Percentiles rank a stretch among this genome's conserved stretches.
Evolutionary conservation across 1,139 yeast species (phyloP).

Genomic region (Petasospora fabianii): DNA sequence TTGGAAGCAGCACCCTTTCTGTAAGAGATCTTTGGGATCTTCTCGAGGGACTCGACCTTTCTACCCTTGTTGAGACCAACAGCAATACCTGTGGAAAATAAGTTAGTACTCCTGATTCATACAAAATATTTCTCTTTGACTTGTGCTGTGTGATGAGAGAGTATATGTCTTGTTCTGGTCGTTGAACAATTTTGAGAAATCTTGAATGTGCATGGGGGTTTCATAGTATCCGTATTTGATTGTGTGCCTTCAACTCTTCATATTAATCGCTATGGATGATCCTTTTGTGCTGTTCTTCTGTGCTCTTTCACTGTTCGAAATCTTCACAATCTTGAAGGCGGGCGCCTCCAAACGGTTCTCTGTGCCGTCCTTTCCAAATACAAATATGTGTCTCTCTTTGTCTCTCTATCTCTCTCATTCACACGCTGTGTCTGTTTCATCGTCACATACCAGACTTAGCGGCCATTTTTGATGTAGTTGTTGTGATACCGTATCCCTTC

Average conservation of each 20-base stretch:
- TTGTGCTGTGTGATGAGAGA: background rate
- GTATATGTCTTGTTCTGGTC: background rate
- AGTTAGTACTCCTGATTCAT: slow-evolving; percentile 27
- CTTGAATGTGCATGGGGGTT: no score
- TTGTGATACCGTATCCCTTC: slow-evolving; percentile 5
- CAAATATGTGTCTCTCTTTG: no score
- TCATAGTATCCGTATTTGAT: no score
- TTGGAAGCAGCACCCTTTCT: slow-evolving; percentile 96
- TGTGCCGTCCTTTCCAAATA: no score
- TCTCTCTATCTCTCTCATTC: no score
- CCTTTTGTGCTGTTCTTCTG: no score
- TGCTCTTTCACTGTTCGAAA: no score
- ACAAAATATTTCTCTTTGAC: background rate
- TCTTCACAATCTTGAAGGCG: no score
- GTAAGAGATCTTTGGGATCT: slow-evolving; percentile 91
- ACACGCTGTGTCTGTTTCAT: no score
- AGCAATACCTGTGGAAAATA: slow-evolving; percentile 74
- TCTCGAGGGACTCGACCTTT: slow-evolving; percentile 91
- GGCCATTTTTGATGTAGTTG: slow-evolving; percentile 34
- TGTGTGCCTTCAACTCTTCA: background rate
- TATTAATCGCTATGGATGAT: no score
- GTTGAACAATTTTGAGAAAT: no score
- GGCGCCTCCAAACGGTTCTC: no score
- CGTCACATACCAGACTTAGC: slow-evolving; percentile 39
- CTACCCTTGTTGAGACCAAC: slow-evolving; percentile 99